These are phyloP conservation scores for Casaregolazyma lundiana DNA, from an alignment of 1,139 yeast species.

Conservation along the genomic window DNA sequence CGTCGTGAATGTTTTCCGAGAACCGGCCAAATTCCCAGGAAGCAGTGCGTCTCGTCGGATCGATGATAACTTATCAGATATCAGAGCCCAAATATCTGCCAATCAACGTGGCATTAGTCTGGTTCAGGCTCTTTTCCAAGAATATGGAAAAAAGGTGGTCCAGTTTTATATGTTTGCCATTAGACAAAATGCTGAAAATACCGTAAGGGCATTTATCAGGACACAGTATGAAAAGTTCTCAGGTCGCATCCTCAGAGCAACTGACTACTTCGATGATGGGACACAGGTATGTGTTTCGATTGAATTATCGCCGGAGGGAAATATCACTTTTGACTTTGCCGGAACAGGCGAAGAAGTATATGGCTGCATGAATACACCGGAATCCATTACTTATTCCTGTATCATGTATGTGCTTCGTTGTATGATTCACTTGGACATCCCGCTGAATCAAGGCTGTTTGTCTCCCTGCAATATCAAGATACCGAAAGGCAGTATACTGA, in stretches of 20 bases:
- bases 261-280: conserved; percentile 61
- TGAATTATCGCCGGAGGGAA: conserved; percentile 41
- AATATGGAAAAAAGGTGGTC: conserved; percentile 48
- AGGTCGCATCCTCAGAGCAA: conserved; percentile 41
- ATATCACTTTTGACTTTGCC: conserved; percentile 51
- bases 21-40: conserved; percentile 52
- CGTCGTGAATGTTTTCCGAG: conserved; percentile 44
- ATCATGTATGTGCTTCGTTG: conserved; percentile 73
- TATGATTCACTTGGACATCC: conserved; percentile 70
- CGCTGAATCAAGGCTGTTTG: conserved; percentile 80
- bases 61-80: conserved; percentile 55
- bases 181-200: conserved; percentile 54
- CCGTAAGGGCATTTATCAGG: conserved; percentile 46
- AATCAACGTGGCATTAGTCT: conserved; percentile 58
- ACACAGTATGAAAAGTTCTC: conserved; percentile 33
- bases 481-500: conserved; percentile 63
- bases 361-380: conserved; percentile 61
- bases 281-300: conserved; percentile 44
- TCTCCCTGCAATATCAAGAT: conserved; percentile 62
- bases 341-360: conserved; percentile 60
- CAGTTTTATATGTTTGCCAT: conserved; percentile 58
- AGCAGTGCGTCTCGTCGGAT: conserved; percentile 59
- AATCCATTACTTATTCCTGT: conserved; percentile 74
- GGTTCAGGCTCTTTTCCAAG: conserved; percentile 45
- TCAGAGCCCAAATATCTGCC: conserved; percentile 66